Evolutionary conservation across 2,329 filamentous ascomycete species (phyloP).

Genomic region (Falciphora oryzae): DNA sequence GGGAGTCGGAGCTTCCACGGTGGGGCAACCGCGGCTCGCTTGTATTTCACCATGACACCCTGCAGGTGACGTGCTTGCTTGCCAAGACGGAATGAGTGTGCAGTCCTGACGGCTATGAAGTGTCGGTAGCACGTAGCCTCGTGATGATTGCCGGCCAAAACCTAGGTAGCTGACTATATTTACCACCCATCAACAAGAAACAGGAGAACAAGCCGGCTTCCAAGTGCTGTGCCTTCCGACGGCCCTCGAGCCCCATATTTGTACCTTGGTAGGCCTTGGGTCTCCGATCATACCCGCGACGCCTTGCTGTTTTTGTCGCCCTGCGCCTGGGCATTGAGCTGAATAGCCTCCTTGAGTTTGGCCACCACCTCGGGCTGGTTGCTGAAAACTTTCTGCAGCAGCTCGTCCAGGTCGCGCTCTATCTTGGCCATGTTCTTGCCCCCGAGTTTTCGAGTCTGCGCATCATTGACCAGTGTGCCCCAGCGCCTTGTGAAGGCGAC

Average conservation of each 20-base stretch:
- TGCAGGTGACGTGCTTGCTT: neutral
- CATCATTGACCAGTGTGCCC: conserved; percentile 45
- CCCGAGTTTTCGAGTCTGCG: conserved; percentile 38
- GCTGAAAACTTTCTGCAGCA: conserved; percentile 52
- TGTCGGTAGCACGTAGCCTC: no score
- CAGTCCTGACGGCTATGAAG: no score
- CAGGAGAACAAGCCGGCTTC: neutral
- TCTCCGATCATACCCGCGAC: conserved; percentile 12
- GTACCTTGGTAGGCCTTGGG: no score
- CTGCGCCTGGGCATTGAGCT: conserved; percentile 49
- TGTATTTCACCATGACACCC: neutral
- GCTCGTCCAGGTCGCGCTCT: conserved; percentile 49
- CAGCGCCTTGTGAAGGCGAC: conserved; percentile 58
- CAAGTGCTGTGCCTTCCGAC: no score
- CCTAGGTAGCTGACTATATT: neutral
- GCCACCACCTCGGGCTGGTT: conserved; percentile 52
- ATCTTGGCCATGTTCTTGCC: conserved; percentile 46
- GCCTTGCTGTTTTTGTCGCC: conserved; percentile 24
- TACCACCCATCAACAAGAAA: neutral
- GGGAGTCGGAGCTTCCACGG: neutral
- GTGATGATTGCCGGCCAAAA: no score
- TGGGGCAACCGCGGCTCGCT: neutral
- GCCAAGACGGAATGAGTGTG: neutral
- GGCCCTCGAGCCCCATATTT: no score
- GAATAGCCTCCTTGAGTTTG: conserved; percentile 56